phyloP scores from a whole-genome alignment of 768 basidiomycete genomes.

The Auricularia sp. region DNA sequence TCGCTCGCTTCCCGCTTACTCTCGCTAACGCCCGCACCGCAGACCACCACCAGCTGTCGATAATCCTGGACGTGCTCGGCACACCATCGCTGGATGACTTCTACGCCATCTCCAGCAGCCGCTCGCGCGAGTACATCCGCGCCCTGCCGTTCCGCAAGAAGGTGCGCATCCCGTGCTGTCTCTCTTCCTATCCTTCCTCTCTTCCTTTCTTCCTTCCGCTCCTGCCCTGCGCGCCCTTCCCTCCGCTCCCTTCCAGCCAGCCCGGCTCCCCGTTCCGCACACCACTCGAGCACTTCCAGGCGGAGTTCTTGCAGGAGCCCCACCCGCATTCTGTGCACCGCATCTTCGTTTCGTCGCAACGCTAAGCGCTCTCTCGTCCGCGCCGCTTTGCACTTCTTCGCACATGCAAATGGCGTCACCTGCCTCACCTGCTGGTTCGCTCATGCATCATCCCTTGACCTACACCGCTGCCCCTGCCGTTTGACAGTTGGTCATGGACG shows the following conservation, averaged over 20 bases:
- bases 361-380: too few relatives aligned
- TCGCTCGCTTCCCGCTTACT: too few relatives aligned
- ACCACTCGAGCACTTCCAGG: too few relatives aligned
- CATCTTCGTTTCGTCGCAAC: background rate
- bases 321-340: background rate
- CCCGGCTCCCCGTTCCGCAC: too few relatives aligned
- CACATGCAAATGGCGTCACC: too few relatives aligned
- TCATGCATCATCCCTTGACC: too few relatives aligned
- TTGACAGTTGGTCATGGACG: too few relatives aligned
- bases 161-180: background rate
- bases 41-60: constrained; percentile 79
- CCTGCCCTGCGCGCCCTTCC: background rate
- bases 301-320: too few relatives aligned
- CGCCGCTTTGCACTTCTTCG: too few relatives aligned
- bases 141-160: constrained; percentile 81
- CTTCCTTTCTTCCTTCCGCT: background rate
- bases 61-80: constrained; percentile 88
- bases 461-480: too few relatives aligned
- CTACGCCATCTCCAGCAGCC: constrained; percentile 75
- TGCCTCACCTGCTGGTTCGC: too few relatives aligned
- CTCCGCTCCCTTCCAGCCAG: too few relatives aligned
- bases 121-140: constrained; percentile 82
- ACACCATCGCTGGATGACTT: constrained; percentile 88
- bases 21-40: background rate
- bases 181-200: background rate